Evolutionary conservation across 306 rosid species (phyloP).

Genomic region (Gastrolobium villosum): DNA sequence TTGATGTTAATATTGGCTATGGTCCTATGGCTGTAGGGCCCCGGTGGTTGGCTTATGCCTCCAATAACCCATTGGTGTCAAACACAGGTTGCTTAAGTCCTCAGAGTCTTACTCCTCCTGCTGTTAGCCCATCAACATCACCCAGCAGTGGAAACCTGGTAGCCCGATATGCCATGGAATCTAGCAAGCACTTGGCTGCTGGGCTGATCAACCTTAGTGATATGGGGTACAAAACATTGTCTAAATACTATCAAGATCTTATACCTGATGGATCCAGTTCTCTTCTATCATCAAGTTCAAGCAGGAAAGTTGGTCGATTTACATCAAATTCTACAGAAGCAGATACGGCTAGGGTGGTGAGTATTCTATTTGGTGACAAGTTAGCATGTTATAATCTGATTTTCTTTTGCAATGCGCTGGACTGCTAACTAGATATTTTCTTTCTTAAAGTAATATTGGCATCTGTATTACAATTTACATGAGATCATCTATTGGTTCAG

Average conservation of each 20-base stretch:
- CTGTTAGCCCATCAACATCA: constrained; percentile 94
- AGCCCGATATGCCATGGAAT: constrained; percentile 98
- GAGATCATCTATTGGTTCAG: constrained; percentile 59
- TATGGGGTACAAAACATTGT: constrained; percentile 92
- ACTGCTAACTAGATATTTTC: constrained; percentile 52
- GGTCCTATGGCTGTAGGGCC: constrained; percentile 99
- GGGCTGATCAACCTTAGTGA: constrained; percentile 90
- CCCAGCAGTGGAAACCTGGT: constrained; percentile 88
- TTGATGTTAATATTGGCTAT: constrained; percentile 88
- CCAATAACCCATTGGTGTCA: constrained; percentile 79
- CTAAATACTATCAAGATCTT: constrained; percentile 92
- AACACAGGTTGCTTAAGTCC: constrained; percentile 87
- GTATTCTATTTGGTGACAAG: constrained; percentile 53
- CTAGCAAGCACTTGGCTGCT: constrained; percentile 94
- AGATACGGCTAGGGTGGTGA: constrained; percentile 92
- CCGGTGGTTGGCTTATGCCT: constrained; percentile 95
- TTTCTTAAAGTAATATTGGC: constrained; percentile 54
- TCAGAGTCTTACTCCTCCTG: constrained; percentile 87
- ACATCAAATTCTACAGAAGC: constrained; percentile 72
- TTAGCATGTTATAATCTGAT: constrained; percentile 35
- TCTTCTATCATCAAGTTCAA: constrained; percentile 83
- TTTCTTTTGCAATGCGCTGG: constrained; percentile 46
- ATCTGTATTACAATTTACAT: constrained; percentile 56
- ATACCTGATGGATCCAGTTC: constrained; percentile 91
- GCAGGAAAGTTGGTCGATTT: constrained; percentile 82